Percentiles rank a stretch among this genome's conserved stretches.
Conservation (phyloP, 2,329 filamentous ascomycete species). For the Penicillium sp. region DNA sequence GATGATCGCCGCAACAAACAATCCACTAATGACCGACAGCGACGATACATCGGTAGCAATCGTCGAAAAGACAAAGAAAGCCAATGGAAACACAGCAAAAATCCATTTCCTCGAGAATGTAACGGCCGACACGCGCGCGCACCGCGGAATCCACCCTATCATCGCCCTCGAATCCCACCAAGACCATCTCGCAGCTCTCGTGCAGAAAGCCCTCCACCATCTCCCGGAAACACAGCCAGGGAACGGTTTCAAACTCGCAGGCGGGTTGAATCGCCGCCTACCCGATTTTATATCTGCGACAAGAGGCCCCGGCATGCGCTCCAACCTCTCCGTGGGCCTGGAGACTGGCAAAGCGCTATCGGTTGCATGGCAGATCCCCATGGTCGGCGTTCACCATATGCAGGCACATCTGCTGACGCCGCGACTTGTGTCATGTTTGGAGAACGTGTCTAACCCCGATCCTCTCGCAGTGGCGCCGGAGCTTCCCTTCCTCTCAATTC, state of each 20-base stretch:
- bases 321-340: constrained; percentile 75
- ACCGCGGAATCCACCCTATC: constrained; percentile 77
- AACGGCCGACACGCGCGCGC: constrained; percentile 75
- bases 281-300: constrained; percentile 90
- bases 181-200: constrained; percentile 65
- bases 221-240: constrained; percentile 48
- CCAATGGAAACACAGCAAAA: constrained; percentile 42
- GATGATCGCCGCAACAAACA: background rate
- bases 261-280: constrained; percentile 42
- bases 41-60: constrained; percentile 92
- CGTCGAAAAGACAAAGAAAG: constrained; percentile 57
- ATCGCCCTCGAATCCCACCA: constrained; percentile 76
- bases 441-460: constrained; percentile 22
- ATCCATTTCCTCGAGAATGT: constrained; percentile 80
- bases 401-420: constrained; percentile 93
- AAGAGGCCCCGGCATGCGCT: constrained; percentile 83
- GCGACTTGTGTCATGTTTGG: constrained; percentile 68
- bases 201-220: constrained; percentile 62
- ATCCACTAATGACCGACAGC: constrained; percentile 42
- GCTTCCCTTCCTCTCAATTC: constrained; percentile 85
- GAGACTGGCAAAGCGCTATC: constrained; percentile 86
- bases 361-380: constrained; percentile 76
- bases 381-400: constrained; percentile 94
- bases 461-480: constrained; percentile 43
- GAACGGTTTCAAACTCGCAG: constrained; percentile 18